Evolutionary conservation across 1,139 yeast species (phyloP), one percentile per base, ranked within the genome.

Genomic region (Geotrichum macrosporum): DNA sequence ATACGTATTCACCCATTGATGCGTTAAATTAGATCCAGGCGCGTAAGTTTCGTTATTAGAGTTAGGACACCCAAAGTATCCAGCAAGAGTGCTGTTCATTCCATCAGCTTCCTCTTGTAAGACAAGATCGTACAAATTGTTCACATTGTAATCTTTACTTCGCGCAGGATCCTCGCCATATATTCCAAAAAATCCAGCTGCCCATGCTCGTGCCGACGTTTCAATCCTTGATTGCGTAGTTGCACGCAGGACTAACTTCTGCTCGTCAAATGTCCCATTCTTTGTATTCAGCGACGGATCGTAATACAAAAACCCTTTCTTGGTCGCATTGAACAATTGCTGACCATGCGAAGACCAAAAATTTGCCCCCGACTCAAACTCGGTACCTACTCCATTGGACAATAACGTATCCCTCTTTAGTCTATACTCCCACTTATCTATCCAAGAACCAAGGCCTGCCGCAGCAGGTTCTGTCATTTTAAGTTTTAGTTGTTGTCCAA

Each of bases 291-390:
- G 46, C 39, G 15, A 52, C 41, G 52, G 54, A 16, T 57, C 53
- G 41, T 58, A 61, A 27, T 58, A 57, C 36, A 57, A 44, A 21
- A 43, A 54, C 18, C 52, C 55, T n/a, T 52, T 35, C 4, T 52
- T 54, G 9, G 62, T 55, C 18, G 65, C 65, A 42, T 64, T 61
- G 57, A 59, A 70, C 21, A 69, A 53, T 9, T 59, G 57, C 16
- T 61, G 55, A 19, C 73, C 73, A 48, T 69, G 73, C n/a, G 69
- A 56, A 3, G 69, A 64, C 73, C 73, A 69, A 56, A 65, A 66
- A 32, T 54, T 52, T 4, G 68, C 56, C 3, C 73, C 73, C 1
- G 71, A 58, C 20, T 57, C 55, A 50, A 67, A 68, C 53, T 68
- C 67, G 4, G 69, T 62, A 19, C 68, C 72, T 2, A 66, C 69